These are phyloP conservation scores for Colletotrichum sp. DNA, from an alignment of 2,329 filamentous ascomycete species.

Conservation along the genomic window DNA sequence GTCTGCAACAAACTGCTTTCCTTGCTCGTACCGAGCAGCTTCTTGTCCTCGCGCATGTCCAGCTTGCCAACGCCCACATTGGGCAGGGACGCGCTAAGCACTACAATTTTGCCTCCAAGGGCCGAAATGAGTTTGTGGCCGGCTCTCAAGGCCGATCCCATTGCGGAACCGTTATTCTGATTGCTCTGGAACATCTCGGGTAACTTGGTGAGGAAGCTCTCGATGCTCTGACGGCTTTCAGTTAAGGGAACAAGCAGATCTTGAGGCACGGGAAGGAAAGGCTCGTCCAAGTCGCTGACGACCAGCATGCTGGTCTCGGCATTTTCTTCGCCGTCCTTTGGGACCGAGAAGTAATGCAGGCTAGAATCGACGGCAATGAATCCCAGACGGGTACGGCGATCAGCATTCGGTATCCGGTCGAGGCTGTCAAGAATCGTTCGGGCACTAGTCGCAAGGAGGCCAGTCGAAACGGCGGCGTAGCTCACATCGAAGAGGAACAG, in stretches of 20 bases:
- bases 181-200: conserved; percentile 98
- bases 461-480: conserved; percentile 86
- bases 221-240: conserved; percentile 89
- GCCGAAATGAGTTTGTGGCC: conserved; percentile 96
- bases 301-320: conserved; percentile 91
- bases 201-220: conserved; percentile 87
- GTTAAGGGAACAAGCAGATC: conserved; percentile 89
- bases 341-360: conserved; percentile 94
- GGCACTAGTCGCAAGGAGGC: conserved; percentile 88
- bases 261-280: conserved; percentile 91
- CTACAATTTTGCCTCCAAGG: conserved; percentile 92
- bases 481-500: conserved; percentile 96
- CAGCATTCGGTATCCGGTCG: conserved; percentile 97
- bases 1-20: conserved; percentile 89
- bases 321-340: conserved; percentile 84
- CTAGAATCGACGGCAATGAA: conserved; percentile 96
- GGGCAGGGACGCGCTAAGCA: conserved; percentile 87
- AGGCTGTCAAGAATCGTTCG: conserved; percentile 94
- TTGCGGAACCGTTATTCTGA: conserved; percentile 86
- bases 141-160: conserved; percentile 91
- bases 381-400: conserved; percentile 87
- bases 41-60: conserved; percentile 95
- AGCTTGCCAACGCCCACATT: conserved; percentile 90
- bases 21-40: conserved; percentile 90
- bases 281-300: conserved; percentile 93